Conservation (phyloP, 2,329 filamentous ascomycete species). For the Neocatenulostroma microsporum region DNA sequence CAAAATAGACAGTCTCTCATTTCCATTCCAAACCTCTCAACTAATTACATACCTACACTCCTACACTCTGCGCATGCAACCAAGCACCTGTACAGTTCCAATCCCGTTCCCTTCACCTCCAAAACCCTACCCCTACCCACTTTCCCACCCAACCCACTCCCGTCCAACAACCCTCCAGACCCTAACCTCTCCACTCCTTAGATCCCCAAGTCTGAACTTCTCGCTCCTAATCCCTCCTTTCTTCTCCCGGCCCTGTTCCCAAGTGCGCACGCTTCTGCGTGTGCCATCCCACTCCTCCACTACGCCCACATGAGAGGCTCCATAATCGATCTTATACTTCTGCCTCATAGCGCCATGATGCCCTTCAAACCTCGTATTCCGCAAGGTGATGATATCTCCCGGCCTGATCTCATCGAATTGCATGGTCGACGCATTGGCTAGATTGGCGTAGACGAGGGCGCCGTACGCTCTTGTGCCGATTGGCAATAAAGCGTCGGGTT, state of each 20-base stretch:
- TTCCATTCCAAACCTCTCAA: too few species aligned
- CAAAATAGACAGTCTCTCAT: too few species aligned
- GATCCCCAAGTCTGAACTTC: constrained; percentile 86
- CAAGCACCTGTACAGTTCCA: too few species aligned
- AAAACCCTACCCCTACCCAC: neutral
- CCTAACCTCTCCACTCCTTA: constrained; percentile 89
- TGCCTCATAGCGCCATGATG: constrained; percentile 82
- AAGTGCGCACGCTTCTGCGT: constrained; percentile 92
- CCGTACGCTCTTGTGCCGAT: constrained; percentile 87
- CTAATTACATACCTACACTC: too few species aligned
- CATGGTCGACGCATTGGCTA: constrained; percentile 85
- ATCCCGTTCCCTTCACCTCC: neutral
- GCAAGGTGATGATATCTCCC: constrained; percentile 86
- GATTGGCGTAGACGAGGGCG: constrained; percentile 85
- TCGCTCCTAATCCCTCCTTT: constrained; percentile 62
- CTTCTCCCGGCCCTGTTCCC: constrained; percentile 94
- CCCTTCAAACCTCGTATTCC: constrained; percentile 89
- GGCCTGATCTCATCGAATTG: constrained; percentile 88
- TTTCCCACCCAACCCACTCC: constrained; percentile 84
- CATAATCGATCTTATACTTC: constrained; percentile 79
- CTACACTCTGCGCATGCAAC: too few species aligned
- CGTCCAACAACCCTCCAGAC: constrained; percentile 94
- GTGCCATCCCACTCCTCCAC: constrained; percentile 97
- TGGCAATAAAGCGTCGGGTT: constrained; percentile 67
- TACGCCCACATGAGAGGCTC: constrained; percentile 68